Evolutionary conservation across 2,329 filamentous ascomycete species (phyloP).

Genomic region (Rhytidhysteron rufulum): DNA sequence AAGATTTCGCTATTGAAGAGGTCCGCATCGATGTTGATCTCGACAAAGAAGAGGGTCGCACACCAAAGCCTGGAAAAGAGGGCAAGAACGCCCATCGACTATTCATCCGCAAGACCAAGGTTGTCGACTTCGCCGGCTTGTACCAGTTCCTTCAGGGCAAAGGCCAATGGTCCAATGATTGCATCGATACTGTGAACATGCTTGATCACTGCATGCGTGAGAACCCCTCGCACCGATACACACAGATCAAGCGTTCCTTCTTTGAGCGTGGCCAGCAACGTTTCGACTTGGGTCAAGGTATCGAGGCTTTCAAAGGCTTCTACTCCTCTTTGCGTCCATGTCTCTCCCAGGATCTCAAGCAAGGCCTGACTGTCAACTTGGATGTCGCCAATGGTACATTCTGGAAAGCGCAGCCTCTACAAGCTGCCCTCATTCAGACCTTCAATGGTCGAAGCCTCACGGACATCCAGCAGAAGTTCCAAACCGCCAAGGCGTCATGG

Average conservation of each 20-base stretch:
- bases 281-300: slow-evolving; percentile 56
- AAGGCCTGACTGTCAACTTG: slow-evolving; percentile 75
- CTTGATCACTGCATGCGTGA: slow-evolving; percentile 86
- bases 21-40: slow-evolving; percentile 62
- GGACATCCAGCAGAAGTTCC: slow-evolving; percentile 25
- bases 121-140: slow-evolving; percentile 65
- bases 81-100: slow-evolving; percentile 55
- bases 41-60: slow-evolving; percentile 58
- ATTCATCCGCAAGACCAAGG: slow-evolving; percentile 61
- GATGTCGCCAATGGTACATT: slow-evolving; percentile 92
- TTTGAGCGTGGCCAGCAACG: slow-evolving; percentile 57
- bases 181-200: slow-evolving; percentile 82
- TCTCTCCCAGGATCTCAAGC: slow-evolving; percentile 48
- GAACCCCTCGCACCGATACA: slow-evolving; percentile 63
- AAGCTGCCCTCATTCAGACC: slow-evolving; percentile 30
- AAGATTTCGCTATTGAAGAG: slow-evolving; percentile 23
- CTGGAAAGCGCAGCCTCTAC: slow-evolving; percentile 53
- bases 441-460: slow-evolving; percentile 22
- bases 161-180: slow-evolving; percentile 48
- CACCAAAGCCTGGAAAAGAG: slow-evolving; percentile 13
- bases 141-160: slow-evolving; percentile 61
- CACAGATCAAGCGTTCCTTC: slow-evolving; percentile 77
- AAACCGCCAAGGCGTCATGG: slow-evolving; percentile 14
- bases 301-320: slow-evolving; percentile 82
- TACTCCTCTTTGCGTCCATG: slow-evolving; percentile 81